phyloP scores from a whole-genome alignment of 108 stramenopile genomes.

The Nitzschia palea region DNA sequence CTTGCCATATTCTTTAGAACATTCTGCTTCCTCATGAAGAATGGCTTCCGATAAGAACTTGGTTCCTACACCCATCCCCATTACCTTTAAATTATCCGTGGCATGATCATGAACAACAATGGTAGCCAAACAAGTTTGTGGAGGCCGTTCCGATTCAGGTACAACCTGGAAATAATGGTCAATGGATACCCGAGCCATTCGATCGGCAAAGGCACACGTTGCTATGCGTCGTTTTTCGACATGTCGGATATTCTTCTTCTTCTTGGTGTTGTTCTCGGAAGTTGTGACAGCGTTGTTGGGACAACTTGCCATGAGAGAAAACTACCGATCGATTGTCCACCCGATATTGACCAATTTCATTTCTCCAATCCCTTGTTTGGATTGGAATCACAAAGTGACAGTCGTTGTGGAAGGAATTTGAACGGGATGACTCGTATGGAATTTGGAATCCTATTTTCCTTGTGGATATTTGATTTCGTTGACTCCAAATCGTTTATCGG shows the following conservation, averaged over 20 bases:
- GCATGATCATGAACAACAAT: constrained; percentile 62
- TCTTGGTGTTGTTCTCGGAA: too few species aligned
- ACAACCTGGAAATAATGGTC: constrained; percentile 51
- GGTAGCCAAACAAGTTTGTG: constrained; percentile 72
- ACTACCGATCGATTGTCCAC: too few species aligned
- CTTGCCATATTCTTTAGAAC: constrained; percentile 43
- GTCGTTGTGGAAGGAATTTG: not conserved
- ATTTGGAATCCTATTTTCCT: constrained; percentile 2
- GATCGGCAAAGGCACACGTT: constrained; percentile 80
- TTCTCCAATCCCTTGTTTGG: not conserved
- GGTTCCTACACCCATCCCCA: constrained; percentile 82
- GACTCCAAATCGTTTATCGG: not conserved
- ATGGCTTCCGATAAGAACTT: constrained; percentile 70
- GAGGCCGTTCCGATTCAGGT: constrained; percentile 45
- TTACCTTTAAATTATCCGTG: constrained; percentile 41
- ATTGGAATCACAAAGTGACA: not conserved
- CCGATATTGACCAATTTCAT: too few species aligned
- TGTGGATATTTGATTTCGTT: too few species aligned
- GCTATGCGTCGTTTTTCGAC: constrained; percentile 79
- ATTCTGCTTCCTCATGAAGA: constrained; percentile 37
- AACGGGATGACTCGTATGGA: not conserved
- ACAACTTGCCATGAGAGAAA: too few species aligned
- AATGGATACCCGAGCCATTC: constrained; percentile 63
- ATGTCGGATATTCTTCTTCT: constrained; percentile 51
- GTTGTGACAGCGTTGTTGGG: too few species aligned